A percentile compares a stretch with the other conserved stretches of the same genome.
phyloP scores from a whole-genome alignment of 352 stramenopile species.

The Phytophthora hibernalis region DNA sequence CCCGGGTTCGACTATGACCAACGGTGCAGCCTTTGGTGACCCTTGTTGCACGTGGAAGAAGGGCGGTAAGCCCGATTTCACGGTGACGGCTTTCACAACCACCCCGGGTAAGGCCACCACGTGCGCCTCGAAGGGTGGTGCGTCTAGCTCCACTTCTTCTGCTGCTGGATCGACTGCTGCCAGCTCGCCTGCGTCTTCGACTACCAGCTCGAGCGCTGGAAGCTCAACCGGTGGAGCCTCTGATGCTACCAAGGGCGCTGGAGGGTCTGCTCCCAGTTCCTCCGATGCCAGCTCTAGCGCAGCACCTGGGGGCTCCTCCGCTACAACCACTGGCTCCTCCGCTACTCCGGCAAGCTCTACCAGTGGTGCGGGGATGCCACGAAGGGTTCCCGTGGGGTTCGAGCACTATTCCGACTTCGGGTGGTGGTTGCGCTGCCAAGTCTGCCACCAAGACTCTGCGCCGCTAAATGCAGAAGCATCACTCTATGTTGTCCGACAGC shows the following conservation, averaged over 20 bases:
- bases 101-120: constrained; percentile 27
- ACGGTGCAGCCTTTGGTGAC: constrained; percentile 39
- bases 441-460: constrained; percentile 10
- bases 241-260: constrained; percentile 8
- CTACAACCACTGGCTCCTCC: background rate
- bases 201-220: background rate
- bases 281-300: background rate
- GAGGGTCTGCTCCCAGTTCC: background rate
- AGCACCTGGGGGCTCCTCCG: constrained; percentile 4
- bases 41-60: constrained; percentile 46
- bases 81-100: constrained; percentile 35
- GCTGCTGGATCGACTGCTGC: background rate
- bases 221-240: background rate
- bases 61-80: constrained; percentile 40
- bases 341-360: background rate
- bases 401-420: constrained; percentile 18
- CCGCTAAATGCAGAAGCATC: constrained; percentile 11
- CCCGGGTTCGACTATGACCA: constrained; percentile 45
- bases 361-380: constrained; percentile 13
- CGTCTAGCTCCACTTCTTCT: constrained; percentile 17
- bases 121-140: constrained; percentile 27
- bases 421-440: constrained; percentile 31
- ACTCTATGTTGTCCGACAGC: constrained; percentile 17
- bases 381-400: constrained; percentile 30
- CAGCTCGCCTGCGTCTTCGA: background rate